Evolutionary conservation across 225 moss, liverwort and hornwort species (phyloP).

Genomic region (Pseudisothecium myosuroides): DNA sequence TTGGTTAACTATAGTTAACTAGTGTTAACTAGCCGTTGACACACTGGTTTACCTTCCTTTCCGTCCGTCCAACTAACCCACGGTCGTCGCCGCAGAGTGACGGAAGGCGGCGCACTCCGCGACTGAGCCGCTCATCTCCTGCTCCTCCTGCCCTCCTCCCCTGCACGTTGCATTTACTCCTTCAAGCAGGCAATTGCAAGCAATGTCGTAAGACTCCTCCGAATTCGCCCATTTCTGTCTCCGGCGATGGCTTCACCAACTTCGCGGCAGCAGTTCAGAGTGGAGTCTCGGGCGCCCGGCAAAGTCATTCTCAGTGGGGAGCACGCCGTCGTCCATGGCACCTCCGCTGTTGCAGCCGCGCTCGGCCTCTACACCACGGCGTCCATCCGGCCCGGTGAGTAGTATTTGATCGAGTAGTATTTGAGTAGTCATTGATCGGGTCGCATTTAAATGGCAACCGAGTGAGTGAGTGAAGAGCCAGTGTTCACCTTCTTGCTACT

Average conservation of each 20-base stretch:
- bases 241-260: constrained; percentile 8
- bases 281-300: constrained; percentile 74
- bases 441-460: background rate
- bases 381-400: constrained; percentile 22
- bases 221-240: background rate
- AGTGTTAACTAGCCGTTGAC: no score
- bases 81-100: no score
- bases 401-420: no score
- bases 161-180: background rate
- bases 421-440: background rate
- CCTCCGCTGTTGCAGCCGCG: constrained; percentile 71
- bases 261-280: background rate
- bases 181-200: background rate
- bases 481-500: background rate
- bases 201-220: background rate
- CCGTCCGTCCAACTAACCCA: background rate
- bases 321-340: constrained; percentile 94
- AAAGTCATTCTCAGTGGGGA: constrained; percentile 92
- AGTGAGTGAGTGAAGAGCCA: background rate
- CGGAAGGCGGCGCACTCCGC: background rate
- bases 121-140: background rate
- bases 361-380: constrained; percentile 74
- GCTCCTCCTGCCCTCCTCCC: background rate
- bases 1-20: no score
- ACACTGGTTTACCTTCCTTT: no score